A percentile compares a stretch with the other conserved stretches of the same genome.
Evolutionary conservation across 2,329 filamentous ascomycete species (phyloP).

Genomic region (Chaetomium sp.): DNA sequence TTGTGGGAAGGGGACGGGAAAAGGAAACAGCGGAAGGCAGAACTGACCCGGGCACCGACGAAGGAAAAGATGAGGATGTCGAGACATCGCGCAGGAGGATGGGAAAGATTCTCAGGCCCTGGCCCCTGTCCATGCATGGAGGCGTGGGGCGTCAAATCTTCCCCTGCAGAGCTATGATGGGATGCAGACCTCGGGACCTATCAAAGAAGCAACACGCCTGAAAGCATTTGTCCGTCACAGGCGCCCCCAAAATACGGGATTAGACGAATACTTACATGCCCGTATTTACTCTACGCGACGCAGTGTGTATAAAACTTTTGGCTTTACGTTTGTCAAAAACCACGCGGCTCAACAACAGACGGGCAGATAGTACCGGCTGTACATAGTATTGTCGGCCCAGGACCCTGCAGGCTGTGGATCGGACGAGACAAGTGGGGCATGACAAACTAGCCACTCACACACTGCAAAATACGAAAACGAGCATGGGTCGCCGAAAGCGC

Average conservation of each 20-base stretch:
- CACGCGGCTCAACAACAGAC: no score
- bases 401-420: not conserved
- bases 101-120: conserved; percentile 4
- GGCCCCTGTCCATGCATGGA: conserved; percentile 5
- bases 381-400: no score
- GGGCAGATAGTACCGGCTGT: no score
- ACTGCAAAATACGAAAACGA: conserved; percentile 9
- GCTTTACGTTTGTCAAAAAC: no score
- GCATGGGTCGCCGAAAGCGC: not conserved
- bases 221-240: not conserved
- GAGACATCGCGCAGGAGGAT: not conserved
- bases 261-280: no score
- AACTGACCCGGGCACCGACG: conserved; percentile 4
- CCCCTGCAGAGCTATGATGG: conserved; percentile 1
- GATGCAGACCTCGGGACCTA: not conserved
- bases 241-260: no score
- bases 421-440: not conserved
- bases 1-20: not conserved
- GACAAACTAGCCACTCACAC: conserved; percentile 4
- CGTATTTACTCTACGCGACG: no score
- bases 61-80: conserved; percentile 8
- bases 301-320: no score
- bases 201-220: not conserved
- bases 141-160: conserved; percentile 6
- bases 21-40: conserved; percentile 6